phyloP scores from a whole-genome alignment of 2,329 filamentous ascomycete genomes.

The Scedosporium apiospermum region DNA sequence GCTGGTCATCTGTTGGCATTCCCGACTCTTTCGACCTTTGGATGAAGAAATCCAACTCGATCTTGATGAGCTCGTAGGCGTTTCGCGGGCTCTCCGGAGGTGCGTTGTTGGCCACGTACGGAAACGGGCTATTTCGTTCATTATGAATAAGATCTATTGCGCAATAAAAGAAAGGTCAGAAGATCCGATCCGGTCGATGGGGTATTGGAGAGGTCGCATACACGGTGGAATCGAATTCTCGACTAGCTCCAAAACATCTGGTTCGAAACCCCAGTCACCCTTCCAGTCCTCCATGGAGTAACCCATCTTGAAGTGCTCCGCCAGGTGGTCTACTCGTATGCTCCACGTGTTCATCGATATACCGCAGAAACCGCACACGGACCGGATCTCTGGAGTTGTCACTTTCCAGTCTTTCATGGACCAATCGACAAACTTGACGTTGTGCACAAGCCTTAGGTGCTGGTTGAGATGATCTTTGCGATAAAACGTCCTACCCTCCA shows the following conservation, averaged over 20 bases:
- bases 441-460: constrained; percentile 53
- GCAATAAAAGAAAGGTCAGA: constrained; percentile 26
- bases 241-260: constrained; percentile 50
- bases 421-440: constrained; percentile 51
- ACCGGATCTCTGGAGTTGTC: constrained; percentile 50
- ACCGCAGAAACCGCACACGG: constrained; percentile 57
- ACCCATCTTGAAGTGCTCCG: constrained; percentile 59
- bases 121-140: constrained; percentile 47
- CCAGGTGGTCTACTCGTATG: constrained; percentile 50
- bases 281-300: constrained; percentile 61
- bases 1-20: constrained; percentile 36
- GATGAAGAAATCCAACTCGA: constrained; percentile 45
- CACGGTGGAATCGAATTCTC: constrained; percentile 59
- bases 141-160: constrained; percentile 52
- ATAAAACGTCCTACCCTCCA: constrained; percentile 55
- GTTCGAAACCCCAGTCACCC: constrained; percentile 60
- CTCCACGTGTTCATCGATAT: constrained; percentile 53
- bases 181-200: constrained; percentile 24
- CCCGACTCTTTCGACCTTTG: constrained; percentile 31
- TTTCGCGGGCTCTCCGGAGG: constrained; percentile 39
- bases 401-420: constrained; percentile 58
- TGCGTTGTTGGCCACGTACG: constrained; percentile 37
- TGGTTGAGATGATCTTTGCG: constrained; percentile 59
- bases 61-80: constrained; percentile 52
- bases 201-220: constrained; percentile 33